phyloP scores from a whole-genome alignment of 495 filamentous ascomycete species.

The Stereocaulon alpinum region DNA sequence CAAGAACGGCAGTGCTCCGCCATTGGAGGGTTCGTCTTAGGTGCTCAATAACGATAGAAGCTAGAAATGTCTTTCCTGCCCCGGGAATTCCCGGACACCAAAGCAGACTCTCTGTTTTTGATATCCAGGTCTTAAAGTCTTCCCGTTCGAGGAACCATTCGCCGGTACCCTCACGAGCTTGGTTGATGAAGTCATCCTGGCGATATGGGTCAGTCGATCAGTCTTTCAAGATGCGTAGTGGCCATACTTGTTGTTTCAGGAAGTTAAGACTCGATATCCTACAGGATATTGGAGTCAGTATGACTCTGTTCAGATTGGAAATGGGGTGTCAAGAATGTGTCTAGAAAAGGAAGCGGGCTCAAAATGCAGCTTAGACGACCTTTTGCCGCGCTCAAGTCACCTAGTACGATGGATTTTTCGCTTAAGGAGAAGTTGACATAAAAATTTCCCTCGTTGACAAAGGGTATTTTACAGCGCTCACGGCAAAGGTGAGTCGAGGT shows the following conservation, averaged over 20 bases:
- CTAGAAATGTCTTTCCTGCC: slow-evolving; percentile 19
- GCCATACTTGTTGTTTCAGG: slow-evolving; percentile 10
- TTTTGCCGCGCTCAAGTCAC: too few species aligned
- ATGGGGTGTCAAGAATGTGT: too few species aligned
- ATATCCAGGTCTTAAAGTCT: slow-evolving; percentile 21
- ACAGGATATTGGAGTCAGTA: too few species aligned
- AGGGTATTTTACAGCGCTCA: too few species aligned
- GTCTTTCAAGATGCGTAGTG: background rate
- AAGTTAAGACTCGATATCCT: slow-evolving; percentile 18
- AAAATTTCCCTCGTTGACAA: too few species aligned
- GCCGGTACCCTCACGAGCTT: slow-evolving; percentile 31
- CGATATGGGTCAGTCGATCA: background rate
- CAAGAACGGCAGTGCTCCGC: slow-evolving; percentile 9
- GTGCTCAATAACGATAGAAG: slow-evolving; percentile 16
- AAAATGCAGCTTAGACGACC: too few species aligned
- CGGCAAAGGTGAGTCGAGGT: too few species aligned
- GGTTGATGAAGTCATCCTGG: slow-evolving; percentile 22
- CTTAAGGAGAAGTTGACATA: too few species aligned
- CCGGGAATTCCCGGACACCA: slow-evolving; percentile 17
- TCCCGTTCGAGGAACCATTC: slow-evolving; percentile 27
- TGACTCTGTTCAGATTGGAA: too few species aligned
- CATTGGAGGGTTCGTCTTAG: slow-evolving; percentile 5
- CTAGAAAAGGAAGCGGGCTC: too few species aligned
- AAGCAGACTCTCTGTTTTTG: slow-evolving; percentile 13
- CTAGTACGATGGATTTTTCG: too few species aligned